These are phyloP conservation scores for Guillardia theta DNA, from an alignment of 78 protist species.

Conservation along the genomic window DNA sequence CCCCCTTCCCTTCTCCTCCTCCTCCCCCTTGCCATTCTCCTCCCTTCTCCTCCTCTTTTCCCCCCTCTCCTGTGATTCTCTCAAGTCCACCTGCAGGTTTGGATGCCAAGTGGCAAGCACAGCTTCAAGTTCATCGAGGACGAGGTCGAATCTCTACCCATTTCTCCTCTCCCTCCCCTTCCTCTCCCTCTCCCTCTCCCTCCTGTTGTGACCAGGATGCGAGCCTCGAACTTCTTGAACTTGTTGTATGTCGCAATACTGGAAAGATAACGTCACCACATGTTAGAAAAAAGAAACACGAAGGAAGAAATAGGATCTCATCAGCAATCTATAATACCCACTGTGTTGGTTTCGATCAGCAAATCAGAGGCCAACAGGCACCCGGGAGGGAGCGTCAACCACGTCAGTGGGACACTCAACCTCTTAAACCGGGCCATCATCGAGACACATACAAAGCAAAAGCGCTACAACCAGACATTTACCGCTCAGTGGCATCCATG, in stretches of 20 bases:
- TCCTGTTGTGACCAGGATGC: conserved; percentile 98
- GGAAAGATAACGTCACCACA: background rate
- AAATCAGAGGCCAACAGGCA: conserved; percentile 21
- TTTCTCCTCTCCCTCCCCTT: no score
- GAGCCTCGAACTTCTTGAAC: conserved; percentile 92
- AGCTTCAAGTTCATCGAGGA: no score
- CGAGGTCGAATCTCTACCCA: no score
- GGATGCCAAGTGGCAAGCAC: no score
- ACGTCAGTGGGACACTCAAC: background rate
- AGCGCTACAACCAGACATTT: background rate
- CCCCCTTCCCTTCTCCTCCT: background rate
- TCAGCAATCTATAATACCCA: no score
- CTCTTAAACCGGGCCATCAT: background rate
- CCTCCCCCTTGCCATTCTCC: background rate
- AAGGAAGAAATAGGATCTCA: no score
- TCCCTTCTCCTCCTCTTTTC: background rate
- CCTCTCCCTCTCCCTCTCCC: no score
- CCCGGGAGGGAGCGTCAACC: background rate
- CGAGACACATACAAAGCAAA: background rate
- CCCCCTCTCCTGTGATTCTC: background rate
- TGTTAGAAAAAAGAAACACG: no score
- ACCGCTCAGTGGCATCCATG: conserved; percentile 82
- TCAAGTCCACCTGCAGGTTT: no score
- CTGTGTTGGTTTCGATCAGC: no score
- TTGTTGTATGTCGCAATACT: conserved; percentile 71